Percentiles rank a stretch among this genome's conserved stretches.
These are phyloP conservation scores for Ogataea wickerhamii DNA, from an alignment of 805 yeast species.

Conservation along the genomic window DNA sequence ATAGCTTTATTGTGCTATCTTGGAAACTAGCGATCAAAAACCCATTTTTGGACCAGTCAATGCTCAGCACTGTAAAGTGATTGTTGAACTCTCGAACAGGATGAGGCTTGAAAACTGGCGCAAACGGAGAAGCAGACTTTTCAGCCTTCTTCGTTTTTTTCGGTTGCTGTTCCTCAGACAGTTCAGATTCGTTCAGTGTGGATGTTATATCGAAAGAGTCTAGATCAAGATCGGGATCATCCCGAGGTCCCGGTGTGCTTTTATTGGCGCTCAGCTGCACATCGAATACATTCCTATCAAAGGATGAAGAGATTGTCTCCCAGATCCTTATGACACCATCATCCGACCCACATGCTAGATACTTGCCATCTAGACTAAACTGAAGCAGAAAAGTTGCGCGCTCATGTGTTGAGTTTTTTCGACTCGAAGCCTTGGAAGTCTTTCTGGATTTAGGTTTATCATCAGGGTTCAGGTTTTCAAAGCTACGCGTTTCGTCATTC, in stretches of 20 bases:
- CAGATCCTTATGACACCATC: constrained; percentile 67
- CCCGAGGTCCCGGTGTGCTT: neutral
- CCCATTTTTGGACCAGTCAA: constrained; percentile 87
- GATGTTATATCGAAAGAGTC: constrained; percentile 16
- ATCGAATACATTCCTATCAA: constrained; percentile 45
- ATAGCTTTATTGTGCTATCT: constrained; percentile 77
- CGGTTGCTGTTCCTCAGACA: constrained; percentile 5
- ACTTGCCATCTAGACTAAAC: constrained; percentile 78
- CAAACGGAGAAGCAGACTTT: constrained; percentile 38
- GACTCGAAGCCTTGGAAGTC: neutral
- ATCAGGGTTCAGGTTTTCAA: constrained; percentile 6
- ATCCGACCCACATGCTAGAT: constrained; percentile 79
- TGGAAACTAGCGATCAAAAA: constrained; percentile 77
- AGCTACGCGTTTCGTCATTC: constrained; percentile 5
- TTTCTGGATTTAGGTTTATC: constrained; percentile 9
- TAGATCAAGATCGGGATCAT: constrained; percentile 11
- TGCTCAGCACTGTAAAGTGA: constrained; percentile 60
- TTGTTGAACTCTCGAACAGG: constrained; percentile 65
- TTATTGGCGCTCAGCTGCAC: neutral
- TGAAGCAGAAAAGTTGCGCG: constrained; percentile 69
- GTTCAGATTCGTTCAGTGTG: constrained; percentile 10
- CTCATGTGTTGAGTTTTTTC: constrained; percentile 15
- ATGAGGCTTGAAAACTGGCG: constrained; percentile 72
- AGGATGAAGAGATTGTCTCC: constrained; percentile 74
- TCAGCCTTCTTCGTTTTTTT: constrained; percentile 12